Evolutionary conservation across 1,139 yeast species (phyloP), one percentile per base, ranked within the genome.

Genomic region (Lodderomyces jiufengensis): DNA sequence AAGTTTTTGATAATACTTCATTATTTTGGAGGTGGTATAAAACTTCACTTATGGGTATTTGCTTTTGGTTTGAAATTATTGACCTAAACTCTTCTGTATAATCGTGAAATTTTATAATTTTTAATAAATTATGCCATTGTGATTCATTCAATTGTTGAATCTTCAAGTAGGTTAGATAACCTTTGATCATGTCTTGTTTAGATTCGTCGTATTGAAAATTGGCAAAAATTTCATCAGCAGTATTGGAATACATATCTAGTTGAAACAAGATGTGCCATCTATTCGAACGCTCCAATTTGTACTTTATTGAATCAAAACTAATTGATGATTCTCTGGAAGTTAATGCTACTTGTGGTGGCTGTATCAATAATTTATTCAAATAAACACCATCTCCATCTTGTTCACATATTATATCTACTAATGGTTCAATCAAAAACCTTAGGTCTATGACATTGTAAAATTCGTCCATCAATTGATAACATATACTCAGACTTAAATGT

Each of bases 281-380:
- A 24, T 41, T 36, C 3, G 27, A 11, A 5, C 20, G 15, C 9
- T 35, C 18, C 14, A 44, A 35, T 16, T 12, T 32, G 3, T 7
- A 9, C 3, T 54, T 52, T n/a, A 61, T 59, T 68, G 86, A 95
- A 51, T 84, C 85, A 43, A 84, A 66, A 57, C 87, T 95, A 46
- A 85, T 69, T 66, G 84, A 18, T 7, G 7, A 18, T 95, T 61
- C 95, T 63, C 95, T 11, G 8, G 33, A 30, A 5, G 33, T 29
- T 9, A 38, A 9, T 7, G 8, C 8, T 4, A n/a, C 9, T 12
- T 28, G 33, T 9, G 12, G 14, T 12, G 38, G 37, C 27, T 45
- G 48, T 8, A 29, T 18, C n/a, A 42, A 25, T 18, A 45, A 33
- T 31, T 42, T 45, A 14, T 39, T 18, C n/a, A 45, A 33, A 28